Base-by-base conservation (phyloP, 2,329 filamentous ascomycete genomes). In the Pestalotiopsis sp. region DNA sequence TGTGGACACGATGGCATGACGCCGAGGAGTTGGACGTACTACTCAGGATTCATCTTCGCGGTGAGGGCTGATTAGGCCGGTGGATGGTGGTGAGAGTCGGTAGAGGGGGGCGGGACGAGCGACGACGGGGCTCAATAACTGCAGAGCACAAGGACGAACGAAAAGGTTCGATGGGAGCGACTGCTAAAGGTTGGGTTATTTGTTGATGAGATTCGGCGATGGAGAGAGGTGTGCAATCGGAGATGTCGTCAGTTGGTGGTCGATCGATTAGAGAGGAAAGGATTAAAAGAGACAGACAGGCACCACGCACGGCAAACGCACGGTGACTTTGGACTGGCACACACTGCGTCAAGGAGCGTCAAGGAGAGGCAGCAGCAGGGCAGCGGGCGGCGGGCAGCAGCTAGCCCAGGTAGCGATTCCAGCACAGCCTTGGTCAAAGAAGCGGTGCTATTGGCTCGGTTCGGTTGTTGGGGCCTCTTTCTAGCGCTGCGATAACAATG, bases 31-130 rank as follows among this genome's bases (percentile, higher is more conserved):
- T 72, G 75, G 77, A 90, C 92, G 81, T 91, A 96, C 93, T 89
- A 96, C 93, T 96, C 93, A 81, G 93, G 93, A 88, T 96, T 96
- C 93, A 96, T 96, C 81, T 77, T 93, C 87, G 82, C 79, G 80
- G 78, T 67, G 61, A 64, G 63, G 61, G 65, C 66, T 57, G 70
- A 66, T 68, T 66, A 65, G 52, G 66, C 65, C 65, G 61, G 69
- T 68, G 68, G 63, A 38, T 67, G 68, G 65, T 66, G 62, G 31
- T 65, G 49, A 52, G 57, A 68, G 64, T 39, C 41, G 41, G 67
- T 68, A 45, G 52, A 23, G 63, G 45, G 20, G 65, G 49, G 59
- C 25, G 23, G 39, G 49, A 38, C 52, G 20, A 56, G 27, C n/a
- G 65, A 67, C 31, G 39, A 67, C 13, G 23, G 31, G 13, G 45